These are phyloP conservation scores for Pythium utonaiense DNA, from an alignment of 352 stramenopile species.

Conservation along the genomic window DNA sequence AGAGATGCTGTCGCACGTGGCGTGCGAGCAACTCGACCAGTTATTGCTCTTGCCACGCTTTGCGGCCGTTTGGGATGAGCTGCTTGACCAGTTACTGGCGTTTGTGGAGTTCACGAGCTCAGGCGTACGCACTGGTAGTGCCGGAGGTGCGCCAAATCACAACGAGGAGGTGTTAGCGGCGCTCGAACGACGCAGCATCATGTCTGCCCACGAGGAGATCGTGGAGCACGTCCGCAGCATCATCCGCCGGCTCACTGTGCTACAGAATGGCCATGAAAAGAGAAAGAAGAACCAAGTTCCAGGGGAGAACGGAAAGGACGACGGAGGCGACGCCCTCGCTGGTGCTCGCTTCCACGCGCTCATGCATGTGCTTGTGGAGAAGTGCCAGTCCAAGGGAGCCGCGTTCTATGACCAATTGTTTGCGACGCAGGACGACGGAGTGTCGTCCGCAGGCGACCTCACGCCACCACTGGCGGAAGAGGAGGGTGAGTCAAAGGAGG, in stretches of 20 bases:
- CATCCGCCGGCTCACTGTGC: conserved; percentile 41
- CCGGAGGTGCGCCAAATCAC: conserved; percentile 1
- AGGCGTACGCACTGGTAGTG: conserved; percentile 18
- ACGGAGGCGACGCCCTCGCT: background rate
- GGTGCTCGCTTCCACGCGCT: conserved; percentile 28
- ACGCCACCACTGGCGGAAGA: conserved; percentile 17
- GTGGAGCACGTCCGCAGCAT: conserved; percentile 64
- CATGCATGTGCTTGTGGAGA: conserved; percentile 55
- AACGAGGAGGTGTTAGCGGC: conserved; percentile 37
- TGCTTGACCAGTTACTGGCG: conserved; percentile 50
- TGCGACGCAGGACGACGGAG: conserved; percentile 38
- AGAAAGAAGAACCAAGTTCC: conserved; percentile 7
- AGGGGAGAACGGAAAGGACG: background rate
- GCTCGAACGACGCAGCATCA: conserved; percentile 58
- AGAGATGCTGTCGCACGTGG: conserved; percentile 58
- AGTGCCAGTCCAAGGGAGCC: conserved; percentile 37
- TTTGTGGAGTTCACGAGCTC: conserved; percentile 50
- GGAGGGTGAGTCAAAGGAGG: conserved; percentile 17
- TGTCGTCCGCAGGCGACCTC: conserved; percentile 21
- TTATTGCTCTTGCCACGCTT: conserved; percentile 40
- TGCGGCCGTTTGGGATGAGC: conserved; percentile 44
- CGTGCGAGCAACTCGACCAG: conserved; percentile 57
- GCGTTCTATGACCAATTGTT: conserved; percentile 57
- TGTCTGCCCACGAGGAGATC: conserved; percentile 71
- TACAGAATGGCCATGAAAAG: conserved; percentile 30